These are phyloP conservation scores for Hygrophorus russula DNA, from an alignment of 768 basidiomycete genomes.

Conservation along the genomic window DNA sequence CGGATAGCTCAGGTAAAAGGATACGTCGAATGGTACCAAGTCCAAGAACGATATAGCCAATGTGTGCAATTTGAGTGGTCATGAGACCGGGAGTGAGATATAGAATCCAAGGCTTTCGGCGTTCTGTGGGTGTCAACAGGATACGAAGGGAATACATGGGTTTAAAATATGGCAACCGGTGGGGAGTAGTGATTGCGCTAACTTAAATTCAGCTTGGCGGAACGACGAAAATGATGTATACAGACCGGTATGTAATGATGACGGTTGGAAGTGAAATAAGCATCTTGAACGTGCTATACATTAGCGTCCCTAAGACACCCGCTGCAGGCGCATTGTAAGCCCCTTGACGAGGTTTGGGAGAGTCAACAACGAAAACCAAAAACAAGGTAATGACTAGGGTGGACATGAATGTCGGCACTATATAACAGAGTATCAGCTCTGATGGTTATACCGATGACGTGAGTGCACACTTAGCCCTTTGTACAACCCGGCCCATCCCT, in stretches of 20 bases:
- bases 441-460: not conserved
- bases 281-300: constrained; percentile 57
- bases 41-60: constrained; percentile 33
- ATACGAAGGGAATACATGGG: constrained; percentile 49
- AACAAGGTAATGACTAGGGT: constrained; percentile 47
- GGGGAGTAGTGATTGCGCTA: constrained; percentile 78
- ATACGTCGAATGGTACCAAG: constrained; percentile 36
- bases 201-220: not conserved
- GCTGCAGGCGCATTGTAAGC: constrained; percentile 53
- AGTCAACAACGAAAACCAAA: constrained; percentile 46
- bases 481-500: constrained; percentile 66
- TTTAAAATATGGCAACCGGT: constrained; percentile 56
- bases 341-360: constrained; percentile 49
- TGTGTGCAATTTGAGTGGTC: constrained; percentile 41
- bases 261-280: constrained; percentile 56
- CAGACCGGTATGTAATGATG: constrained; percentile 69
- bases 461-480: constrained; percentile 54
- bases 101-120: constrained; percentile 65
- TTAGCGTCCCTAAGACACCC: constrained; percentile 47
- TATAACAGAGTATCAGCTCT: constrained; percentile 1
- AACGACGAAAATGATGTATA: constrained; percentile 1
- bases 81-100: constrained; percentile 73
- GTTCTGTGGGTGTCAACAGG: constrained; percentile 74
- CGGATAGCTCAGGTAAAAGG: constrained; percentile 29
- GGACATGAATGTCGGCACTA: constrained; percentile 34